Percentiles rank a stretch among this genome's conserved stretches.
phyloP scores from a whole-genome alignment of 768 basidiomycete species.

The Auriscalpium microsporum region DNA sequence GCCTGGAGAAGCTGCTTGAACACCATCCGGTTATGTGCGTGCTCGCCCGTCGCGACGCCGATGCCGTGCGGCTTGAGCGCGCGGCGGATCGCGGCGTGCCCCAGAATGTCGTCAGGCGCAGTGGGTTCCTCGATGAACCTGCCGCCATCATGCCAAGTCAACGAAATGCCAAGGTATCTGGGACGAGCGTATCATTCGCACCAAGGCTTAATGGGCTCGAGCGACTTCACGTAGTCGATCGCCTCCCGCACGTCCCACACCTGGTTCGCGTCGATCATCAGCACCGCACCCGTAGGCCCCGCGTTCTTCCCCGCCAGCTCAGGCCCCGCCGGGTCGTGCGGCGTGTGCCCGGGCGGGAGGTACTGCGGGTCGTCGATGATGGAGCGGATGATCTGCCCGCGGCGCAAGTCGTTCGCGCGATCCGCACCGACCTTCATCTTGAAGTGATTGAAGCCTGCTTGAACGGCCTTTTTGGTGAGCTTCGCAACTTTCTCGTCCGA shows the following conservation, averaged over 20 bases:
- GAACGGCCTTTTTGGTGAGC: conserved; percentile 79
- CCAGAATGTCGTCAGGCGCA: conserved; percentile 84
- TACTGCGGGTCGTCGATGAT: conserved; percentile 91
- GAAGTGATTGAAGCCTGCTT: conserved; percentile 93
- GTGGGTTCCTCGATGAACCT: conserved; percentile 95
- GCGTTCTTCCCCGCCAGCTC: conserved; percentile 84
- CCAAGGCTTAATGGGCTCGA: conserved; percentile 84
- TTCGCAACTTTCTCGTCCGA: conserved; percentile 84
- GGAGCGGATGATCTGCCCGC: conserved; percentile 82
- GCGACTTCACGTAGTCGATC: conserved; percentile 79
- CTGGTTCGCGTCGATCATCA: conserved; percentile 98
- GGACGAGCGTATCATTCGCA: conserved; percentile 22
- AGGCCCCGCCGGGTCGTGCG: conserved; percentile 51
- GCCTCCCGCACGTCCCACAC: conserved; percentile 93
- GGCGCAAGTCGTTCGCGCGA: conserved; percentile 72
- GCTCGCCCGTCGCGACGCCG: conserved; percentile 90
- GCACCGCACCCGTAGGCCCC: conserved; percentile 85
- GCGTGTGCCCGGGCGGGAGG: conserved; percentile 50
- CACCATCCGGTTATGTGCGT: conserved; percentile 90
- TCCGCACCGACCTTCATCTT: conserved; percentile 97
- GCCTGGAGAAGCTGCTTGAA: conserved; percentile 92
- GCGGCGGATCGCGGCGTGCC: conserved; percentile 72
- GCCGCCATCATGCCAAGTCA: background rate
- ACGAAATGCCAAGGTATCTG: background rate
- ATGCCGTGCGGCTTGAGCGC: conserved; percentile 73